A percentile compares a stretch with the other conserved stretches of the same genome.
Conservation (phyloP, 306 rosid genomes). For the cucumber (Cucumis sativus) region DNA sequence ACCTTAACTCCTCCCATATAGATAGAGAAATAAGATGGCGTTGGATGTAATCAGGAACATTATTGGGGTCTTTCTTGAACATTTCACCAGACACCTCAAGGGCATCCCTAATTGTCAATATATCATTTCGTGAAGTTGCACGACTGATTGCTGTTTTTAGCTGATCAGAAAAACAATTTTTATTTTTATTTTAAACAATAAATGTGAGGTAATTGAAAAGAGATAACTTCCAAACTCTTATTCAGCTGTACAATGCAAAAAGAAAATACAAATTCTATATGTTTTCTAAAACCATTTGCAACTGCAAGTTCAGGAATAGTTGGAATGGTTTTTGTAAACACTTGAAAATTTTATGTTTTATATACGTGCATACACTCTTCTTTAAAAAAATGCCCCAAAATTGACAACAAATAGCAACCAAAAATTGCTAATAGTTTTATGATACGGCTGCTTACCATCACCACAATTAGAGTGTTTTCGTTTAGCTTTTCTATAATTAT, state of each 20-base stretch:
- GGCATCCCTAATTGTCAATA: conserved; percentile 79
- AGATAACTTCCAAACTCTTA: not conserved
- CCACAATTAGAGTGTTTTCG: not conserved
- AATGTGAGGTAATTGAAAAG: not conserved
- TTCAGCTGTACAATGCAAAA: not conserved
- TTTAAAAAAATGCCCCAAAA: not conserved
- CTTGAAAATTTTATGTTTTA: not conserved
- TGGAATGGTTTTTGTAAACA: not conserved
- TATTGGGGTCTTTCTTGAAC: conserved; percentile 78
- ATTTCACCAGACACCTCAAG: conserved; percentile 96
- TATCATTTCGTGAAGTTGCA: conserved; percentile 82
- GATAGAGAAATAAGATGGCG: conserved; percentile 92
- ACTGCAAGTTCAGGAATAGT: not conserved
- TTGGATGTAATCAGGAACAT: conserved; percentile 74
- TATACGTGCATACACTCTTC: not conserved
- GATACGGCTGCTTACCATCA: not conserved
- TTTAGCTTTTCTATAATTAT: not conserved
- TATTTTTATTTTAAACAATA: not conserved
- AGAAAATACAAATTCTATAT: not conserved
- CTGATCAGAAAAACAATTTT: conserved; percentile 31
- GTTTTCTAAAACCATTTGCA: not conserved
- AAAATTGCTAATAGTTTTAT: not conserved
- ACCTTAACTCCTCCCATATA: conserved; percentile 97
- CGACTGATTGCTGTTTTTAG: conserved; percentile 91
- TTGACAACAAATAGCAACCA: not conserved